These are phyloP conservation scores for Ziziphus jujuba DNA, from an alignment of 306 rosid species.

Conservation along the genomic window DNA sequence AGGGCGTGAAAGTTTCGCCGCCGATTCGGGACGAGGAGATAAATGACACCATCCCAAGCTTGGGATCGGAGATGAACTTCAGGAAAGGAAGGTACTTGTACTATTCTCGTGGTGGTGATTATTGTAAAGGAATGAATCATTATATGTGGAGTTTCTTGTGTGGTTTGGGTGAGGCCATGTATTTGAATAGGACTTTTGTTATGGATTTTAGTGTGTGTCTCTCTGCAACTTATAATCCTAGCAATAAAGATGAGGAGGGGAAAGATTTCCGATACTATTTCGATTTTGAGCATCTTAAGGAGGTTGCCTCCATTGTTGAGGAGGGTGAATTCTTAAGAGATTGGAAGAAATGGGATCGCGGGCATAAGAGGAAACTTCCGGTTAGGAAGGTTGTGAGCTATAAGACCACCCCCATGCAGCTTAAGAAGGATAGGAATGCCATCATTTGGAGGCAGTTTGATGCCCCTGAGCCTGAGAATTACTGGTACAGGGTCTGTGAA, in stretches of 20 bases:
- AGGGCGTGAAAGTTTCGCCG: conserved; percentile 20
- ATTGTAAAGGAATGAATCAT: conserved; percentile 98
- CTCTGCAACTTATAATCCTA: conserved; percentile 64
- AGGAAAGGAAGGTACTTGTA: conserved; percentile 91
- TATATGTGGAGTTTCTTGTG: conserved; percentile 96
- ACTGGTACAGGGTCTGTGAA: conserved; percentile 96
- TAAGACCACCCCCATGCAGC: conserved; percentile 79
- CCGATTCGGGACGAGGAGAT: conserved; percentile 69
- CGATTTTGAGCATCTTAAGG: conserved; percentile 98
- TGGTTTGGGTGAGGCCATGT: conserved; percentile 96
- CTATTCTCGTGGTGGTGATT: conserved; percentile 94
- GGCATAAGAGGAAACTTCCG: conserved; percentile 67
- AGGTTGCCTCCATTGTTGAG: conserved; percentile 75
- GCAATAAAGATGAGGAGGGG: conserved; percentile 79
- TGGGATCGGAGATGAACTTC: conserved; percentile 74
- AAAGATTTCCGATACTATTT: conserved; percentile 93
- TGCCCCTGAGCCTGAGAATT: conserved; percentile 90
- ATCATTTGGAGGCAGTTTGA: conserved; percentile 88
- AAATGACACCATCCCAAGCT: conserved; percentile 80
- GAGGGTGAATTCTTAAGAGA: conserved; percentile 81
- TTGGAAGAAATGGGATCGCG: conserved; percentile 87
- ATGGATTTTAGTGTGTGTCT: conserved; percentile 92
- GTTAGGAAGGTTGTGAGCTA: conserved; percentile 69
- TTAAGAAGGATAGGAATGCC: conserved; percentile 70
- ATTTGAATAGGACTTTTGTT: conserved; percentile 87